Conservation (phyloP, 768 basidiomycete genomes). For the Suillus cothurnatus region DNA sequence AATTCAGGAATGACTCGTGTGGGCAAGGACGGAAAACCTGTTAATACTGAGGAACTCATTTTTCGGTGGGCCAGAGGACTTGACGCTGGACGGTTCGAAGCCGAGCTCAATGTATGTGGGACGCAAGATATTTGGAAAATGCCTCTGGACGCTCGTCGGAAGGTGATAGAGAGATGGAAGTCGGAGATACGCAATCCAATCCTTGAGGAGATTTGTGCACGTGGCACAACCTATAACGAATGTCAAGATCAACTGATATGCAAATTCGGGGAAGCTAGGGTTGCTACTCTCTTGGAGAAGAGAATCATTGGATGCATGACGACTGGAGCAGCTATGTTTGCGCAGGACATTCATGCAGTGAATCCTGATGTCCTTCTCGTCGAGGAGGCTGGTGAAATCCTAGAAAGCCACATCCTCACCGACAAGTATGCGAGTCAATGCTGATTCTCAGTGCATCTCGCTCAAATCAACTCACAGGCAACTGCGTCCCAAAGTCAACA, state of each 20-base stretch:
- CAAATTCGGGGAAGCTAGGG: conserved; percentile 37
- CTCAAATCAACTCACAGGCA: conserved; percentile 44
- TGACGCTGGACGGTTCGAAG: conserved; percentile 46
- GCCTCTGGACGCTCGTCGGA: conserved; percentile 28
- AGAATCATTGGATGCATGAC: conserved; percentile 70
- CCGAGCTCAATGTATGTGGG: conserved; percentile 22
- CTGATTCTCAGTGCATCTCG: neutral
- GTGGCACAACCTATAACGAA: conserved; percentile 42
- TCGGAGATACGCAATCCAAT: conserved; percentile 36
- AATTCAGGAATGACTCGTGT: conserved; percentile 49
- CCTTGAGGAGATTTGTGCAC: conserved; percentile 35
- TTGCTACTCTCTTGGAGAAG: conserved; percentile 43
- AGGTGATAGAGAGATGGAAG: conserved; percentile 36
- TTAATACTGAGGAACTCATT: conserved; percentile 46
- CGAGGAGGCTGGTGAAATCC: conserved; percentile 74
- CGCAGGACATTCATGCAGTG: conserved; percentile 45
- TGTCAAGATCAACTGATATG: conserved; percentile 37
- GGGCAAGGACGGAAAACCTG: conserved; percentile 38
- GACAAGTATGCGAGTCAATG: conserved; percentile 53
- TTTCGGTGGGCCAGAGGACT: conserved; percentile 48
- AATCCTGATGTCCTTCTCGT: conserved; percentile 59
- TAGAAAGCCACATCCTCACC: conserved; percentile 67
- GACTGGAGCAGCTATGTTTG: conserved; percentile 67
- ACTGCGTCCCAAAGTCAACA: conserved; percentile 71
- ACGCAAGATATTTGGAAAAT: conserved; percentile 41